Conservation (phyloP, 2,329 filamentous ascomycete species). For the Pyrenophora graminea region DNA sequence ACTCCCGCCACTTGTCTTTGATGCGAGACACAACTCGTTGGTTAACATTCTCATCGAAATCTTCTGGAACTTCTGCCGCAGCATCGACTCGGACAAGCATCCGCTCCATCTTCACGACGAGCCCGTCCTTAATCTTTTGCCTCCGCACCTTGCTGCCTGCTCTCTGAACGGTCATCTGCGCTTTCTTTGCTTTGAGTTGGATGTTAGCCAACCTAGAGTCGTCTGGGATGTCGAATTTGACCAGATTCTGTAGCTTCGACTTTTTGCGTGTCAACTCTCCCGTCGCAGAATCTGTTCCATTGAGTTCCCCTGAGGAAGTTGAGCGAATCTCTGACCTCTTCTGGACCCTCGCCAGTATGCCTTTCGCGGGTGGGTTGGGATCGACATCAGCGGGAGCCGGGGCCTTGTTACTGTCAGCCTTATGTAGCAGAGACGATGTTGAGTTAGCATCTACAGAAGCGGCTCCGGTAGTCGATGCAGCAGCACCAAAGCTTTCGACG, state of each 20-base stretch:
- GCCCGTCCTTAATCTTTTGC: slow-evolving; percentile 56
- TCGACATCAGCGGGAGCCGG: slow-evolving; percentile 25
- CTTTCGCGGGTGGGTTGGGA: slow-evolving; percentile 24
- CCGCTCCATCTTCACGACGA: slow-evolving; percentile 69
- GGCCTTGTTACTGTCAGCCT: slow-evolving; percentile 42
- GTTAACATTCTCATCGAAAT: slow-evolving; percentile 68
- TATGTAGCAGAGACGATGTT: slow-evolving; percentile 44
- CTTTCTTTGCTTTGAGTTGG: slow-evolving; percentile 46
- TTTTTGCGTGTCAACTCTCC: slow-evolving; percentile 29
- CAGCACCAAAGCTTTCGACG: slow-evolving; percentile 32
- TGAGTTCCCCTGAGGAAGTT: slow-evolving; percentile 14
- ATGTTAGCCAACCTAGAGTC: slow-evolving; percentile 45
- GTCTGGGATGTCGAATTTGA: slow-evolving; percentile 51
- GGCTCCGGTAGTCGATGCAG: slow-evolving; percentile 31
- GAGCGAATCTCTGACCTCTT: slow-evolving; percentile 30
- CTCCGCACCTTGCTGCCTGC: slow-evolving; percentile 45
- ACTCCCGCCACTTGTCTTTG: slow-evolving; percentile 69
- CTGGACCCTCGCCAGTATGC: slow-evolving; percentile 37
- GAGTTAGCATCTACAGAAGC: slow-evolving; percentile 43
- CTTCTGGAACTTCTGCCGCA: slow-evolving; percentile 58
- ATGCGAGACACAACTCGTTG: slow-evolving; percentile 62
- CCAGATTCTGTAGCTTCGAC: slow-evolving; percentile 42
- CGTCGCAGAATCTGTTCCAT: slow-evolving; percentile 8
- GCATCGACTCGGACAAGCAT: slow-evolving; percentile 69
- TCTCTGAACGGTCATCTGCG: slow-evolving; percentile 45